phyloP scores from a whole-genome alignment of 768 basidiomycete genomes.

The Tricholoma saponaceum region DNA sequence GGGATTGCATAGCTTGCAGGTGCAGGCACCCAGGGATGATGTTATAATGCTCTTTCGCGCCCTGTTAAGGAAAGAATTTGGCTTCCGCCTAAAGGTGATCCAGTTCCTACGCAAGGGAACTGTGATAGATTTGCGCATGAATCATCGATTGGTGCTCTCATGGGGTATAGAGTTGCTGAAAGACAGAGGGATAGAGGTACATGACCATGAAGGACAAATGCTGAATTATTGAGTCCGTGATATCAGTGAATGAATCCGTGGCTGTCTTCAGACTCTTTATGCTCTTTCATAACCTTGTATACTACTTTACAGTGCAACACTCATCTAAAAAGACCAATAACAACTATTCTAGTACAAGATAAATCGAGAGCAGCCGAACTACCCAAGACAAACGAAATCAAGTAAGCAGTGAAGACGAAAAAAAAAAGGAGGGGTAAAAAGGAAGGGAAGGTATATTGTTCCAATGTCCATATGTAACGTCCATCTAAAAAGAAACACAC shows the following conservation, averaged over 20 bases:
- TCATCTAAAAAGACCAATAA: conserved; percentile 1
- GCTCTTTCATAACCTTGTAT: background rate
- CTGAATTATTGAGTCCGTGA: background rate
- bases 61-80: background rate
- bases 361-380: background rate
- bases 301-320: background rate
- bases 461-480: background rate
- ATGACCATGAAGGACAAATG: conserved; percentile 11
- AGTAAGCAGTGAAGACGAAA: background rate
- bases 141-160: conserved; percentile 6
- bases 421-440: background rate
- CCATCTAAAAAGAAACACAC: conserved; percentile 1
- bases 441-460: background rate
- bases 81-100: conserved; percentile 5
- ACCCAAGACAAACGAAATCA: background rate
- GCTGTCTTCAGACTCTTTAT: background rate
- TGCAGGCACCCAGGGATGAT: conserved; percentile 2
- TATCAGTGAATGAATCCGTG: no score
- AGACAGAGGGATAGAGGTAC: conserved; percentile 7
- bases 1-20: conserved; percentile 6
- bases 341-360: background rate
- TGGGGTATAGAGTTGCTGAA: conserved; percentile 2
- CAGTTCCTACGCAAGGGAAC: conserved; percentile 12
- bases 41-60: conserved; percentile 2
- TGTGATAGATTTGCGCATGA: conserved; percentile 7